A percentile compares a stretch with the other conserved stretches of the same genome.
Evolutionary conservation across 179 eudicot genomes (phyloP).

Genomic region (Spinacia oleracea): DNA sequence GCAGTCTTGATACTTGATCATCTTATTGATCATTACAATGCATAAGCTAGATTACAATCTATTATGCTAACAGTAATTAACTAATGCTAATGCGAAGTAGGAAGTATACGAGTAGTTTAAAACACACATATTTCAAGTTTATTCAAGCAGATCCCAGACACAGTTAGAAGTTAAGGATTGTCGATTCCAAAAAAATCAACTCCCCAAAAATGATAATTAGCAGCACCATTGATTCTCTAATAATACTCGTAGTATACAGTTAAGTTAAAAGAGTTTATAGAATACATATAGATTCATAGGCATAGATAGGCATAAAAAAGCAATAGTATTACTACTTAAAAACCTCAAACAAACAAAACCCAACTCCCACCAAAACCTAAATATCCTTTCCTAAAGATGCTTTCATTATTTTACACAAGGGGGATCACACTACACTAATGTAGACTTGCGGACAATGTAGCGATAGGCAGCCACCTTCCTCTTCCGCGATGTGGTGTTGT

Average conservation of each 20-base stretch:
- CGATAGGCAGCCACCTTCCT: constrained; percentile 90
- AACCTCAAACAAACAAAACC: constrained; percentile 20
- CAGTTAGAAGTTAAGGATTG: too few species aligned
- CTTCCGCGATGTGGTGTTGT: constrained; percentile 69
- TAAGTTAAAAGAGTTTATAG: constrained; percentile 2
- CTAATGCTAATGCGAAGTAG: too few species aligned
- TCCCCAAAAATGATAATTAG: not conserved
- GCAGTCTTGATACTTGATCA: too few species aligned
- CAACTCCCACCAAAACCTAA: constrained; percentile 21
- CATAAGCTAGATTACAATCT: too few species aligned
- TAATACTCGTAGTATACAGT: constrained; percentile 22
- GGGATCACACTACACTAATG: constrained; percentile 13
- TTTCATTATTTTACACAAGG: not conserved
- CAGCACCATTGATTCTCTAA: constrained; percentile 15
- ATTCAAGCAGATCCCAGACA: too few species aligned
- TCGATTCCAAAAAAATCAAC: not conserved
- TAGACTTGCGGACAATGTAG: constrained; percentile 66
- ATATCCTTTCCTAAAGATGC: not conserved
- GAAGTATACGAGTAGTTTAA: too few species aligned
- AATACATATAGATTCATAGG: not conserved
- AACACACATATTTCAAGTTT: too few species aligned
- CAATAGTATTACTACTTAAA: constrained; percentile 18
- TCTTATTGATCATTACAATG: too few species aligned
- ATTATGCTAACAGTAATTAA: too few species aligned
- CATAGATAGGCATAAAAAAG: constrained; percentile 19